Evolutionary conservation across 495 filamentous ascomycete genomes (phyloP).

Genomic region (Lophiostoma macrostomum): DNA sequence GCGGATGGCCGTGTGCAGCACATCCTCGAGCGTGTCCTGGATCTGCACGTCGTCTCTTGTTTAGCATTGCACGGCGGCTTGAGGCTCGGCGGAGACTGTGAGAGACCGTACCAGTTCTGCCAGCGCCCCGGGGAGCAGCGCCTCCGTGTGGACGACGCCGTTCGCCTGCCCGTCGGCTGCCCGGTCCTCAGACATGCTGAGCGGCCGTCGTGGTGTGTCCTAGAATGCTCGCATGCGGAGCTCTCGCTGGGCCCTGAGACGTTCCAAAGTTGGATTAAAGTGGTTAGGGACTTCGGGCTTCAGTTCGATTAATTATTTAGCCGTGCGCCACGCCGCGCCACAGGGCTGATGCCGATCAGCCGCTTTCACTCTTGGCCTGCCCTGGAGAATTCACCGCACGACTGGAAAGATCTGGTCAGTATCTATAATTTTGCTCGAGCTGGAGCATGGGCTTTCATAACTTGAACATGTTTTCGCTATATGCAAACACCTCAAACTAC

Average conservation of each 20-base stretch:
- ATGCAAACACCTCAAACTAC: slow-evolving; percentile 2
- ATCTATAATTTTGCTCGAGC: no score
- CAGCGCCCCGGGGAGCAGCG: slow-evolving; percentile 15
- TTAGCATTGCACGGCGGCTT: slow-evolving; percentile 21
- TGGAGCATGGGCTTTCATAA: no score
- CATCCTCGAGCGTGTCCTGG: slow-evolving; percentile 44
- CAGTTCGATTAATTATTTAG: not conserved
- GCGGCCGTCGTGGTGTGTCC: slow-evolving; percentile 12
- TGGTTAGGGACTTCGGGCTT: slow-evolving; percentile 16
- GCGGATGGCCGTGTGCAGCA: slow-evolving; percentile 46
- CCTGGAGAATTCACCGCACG: no score
- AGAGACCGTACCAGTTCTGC: slow-evolving; percentile 23
- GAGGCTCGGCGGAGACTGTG: not conserved
- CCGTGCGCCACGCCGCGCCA: no score
- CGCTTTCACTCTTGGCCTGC: not conserved
- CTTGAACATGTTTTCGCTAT: not conserved
- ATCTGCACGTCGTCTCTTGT: slow-evolving; percentile 24
- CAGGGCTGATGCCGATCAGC: not conserved
- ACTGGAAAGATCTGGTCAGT: no score
- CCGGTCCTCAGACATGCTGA: slow-evolving; percentile 31
- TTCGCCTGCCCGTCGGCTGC: slow-evolving; percentile 20
- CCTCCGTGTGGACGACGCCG: slow-evolving; percentile 5
- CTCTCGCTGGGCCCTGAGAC: slow-evolving; percentile 14
- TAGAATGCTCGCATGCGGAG: slow-evolving; percentile 1
- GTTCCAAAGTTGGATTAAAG: slow-evolving; percentile 4